Conservation (phyloP, 1,284 basidiomycete species). For the Ustilago curta region DNA sequence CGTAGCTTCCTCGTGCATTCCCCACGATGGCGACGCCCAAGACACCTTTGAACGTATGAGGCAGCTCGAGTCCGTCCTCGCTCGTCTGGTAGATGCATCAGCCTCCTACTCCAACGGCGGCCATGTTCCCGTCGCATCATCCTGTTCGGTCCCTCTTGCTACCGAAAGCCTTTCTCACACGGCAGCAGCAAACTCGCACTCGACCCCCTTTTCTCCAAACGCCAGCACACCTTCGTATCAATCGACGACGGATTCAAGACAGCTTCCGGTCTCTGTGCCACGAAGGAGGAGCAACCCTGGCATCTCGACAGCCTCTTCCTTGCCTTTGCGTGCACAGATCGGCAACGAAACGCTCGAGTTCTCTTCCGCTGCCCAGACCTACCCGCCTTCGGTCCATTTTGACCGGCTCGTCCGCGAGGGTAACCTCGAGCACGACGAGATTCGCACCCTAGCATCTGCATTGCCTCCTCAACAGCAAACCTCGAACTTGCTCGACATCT, state of each 20-base stretch:
- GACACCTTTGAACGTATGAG: slow-evolving; percentile 18
- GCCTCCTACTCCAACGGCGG: slow-evolving; percentile 1
- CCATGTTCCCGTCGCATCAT: neutral
- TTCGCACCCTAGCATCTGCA: slow-evolving; percentile 9
- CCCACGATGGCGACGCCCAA: slow-evolving; percentile 21
- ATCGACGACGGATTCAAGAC: neutral
- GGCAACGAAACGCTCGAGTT: slow-evolving; percentile 28
- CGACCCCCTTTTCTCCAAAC: neutral
- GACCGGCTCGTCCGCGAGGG: slow-evolving; percentile 29
- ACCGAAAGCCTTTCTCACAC: too few species aligned
- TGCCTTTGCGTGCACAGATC: slow-evolving; percentile 24
- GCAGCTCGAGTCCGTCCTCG: slow-evolving; percentile 21
- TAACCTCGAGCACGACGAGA: slow-evolving; percentile 7
- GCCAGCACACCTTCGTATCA: neutral
- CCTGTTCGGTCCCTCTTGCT: too few species aligned
- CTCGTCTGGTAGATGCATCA: slow-evolving; percentile 3
- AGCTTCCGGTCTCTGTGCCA: slow-evolving; percentile 4
- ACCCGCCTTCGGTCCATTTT: slow-evolving; percentile 31
- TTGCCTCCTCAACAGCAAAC: slow-evolving; percentile 21
- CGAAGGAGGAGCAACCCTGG: slow-evolving; percentile 23
- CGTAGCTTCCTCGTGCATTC: slow-evolving; percentile 19
- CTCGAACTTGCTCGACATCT: slow-evolving; percentile 14
- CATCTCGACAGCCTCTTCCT: slow-evolving; percentile 25
- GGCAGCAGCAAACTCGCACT: neutral
- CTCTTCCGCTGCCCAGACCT: slow-evolving; percentile 21